Conservation (phyloP, 495 filamentous ascomycete species). For the Monascus purpureus region DNA sequence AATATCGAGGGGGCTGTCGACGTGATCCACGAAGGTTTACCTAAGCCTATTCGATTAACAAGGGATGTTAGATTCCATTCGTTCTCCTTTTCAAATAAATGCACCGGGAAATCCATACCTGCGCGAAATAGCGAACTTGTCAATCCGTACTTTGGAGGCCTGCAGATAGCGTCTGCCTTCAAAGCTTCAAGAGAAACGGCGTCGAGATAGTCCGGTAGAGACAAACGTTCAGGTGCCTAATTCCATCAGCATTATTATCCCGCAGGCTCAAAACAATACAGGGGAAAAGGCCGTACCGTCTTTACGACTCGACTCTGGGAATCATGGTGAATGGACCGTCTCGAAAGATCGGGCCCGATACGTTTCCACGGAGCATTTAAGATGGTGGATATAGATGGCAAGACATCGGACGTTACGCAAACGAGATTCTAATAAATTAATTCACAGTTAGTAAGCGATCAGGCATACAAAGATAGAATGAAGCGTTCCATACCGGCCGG, state of each 20-base stretch:
- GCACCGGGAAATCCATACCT: background rate
- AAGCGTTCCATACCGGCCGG: slow-evolving; percentile 20
- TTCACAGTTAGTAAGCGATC: background rate
- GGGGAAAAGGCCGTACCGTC: too few relatives aligned
- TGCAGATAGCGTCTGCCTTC: slow-evolving; percentile 6
- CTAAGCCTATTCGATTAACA: background rate
- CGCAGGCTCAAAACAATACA: too few relatives aligned
- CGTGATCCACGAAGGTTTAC: slow-evolving; percentile 8
- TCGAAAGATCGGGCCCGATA: slow-evolving; percentile 8
- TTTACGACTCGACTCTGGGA: slow-evolving; percentile 9
- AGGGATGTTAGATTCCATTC: background rate
- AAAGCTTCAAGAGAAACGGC: slow-evolving; percentile 16
- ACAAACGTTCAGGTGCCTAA: slow-evolving; percentile 4
- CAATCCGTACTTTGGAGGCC: slow-evolving; percentile 6
- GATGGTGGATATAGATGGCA: slow-evolving; percentile 30
- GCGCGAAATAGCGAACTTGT: background rate
- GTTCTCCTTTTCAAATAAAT: background rate
- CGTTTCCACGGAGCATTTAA: slow-evolving; percentile 22
- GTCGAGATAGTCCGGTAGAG: slow-evolving; percentile 18
- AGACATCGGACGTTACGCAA: slow-evolving; percentile 26
- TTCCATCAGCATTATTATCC: slow-evolving; percentile 1
- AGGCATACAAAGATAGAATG: background rate
- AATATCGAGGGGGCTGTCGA: too few relatives aligned
- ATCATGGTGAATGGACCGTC: slow-evolving; percentile 8
- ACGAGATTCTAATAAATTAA: slow-evolving; percentile 18